Conservation (phyloP, 2,329 filamentous ascomycete genomes). For the Penicillium paneum region DNA sequence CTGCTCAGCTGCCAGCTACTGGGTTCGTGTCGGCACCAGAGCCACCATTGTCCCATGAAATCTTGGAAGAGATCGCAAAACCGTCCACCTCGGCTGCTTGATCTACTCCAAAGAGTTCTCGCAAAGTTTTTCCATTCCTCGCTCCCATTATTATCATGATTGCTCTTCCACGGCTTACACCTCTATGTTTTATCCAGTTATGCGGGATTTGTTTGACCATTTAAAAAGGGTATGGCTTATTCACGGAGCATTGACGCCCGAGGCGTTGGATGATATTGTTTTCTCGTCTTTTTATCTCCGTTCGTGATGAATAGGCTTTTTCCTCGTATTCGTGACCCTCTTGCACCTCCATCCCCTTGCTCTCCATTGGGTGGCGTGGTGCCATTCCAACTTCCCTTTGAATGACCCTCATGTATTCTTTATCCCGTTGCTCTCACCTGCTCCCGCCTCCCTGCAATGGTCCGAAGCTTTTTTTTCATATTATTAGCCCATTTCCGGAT, state of each 20-base stretch:
- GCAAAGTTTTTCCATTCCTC: background rate
- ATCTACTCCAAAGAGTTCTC: background rate
- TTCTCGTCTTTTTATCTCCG: background rate
- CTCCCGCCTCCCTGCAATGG: background rate
- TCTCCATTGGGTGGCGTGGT: background rate
- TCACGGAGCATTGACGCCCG: background rate
- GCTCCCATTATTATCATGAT: background rate
- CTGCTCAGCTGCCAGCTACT: background rate
- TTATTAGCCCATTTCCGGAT: conserved; percentile 2
- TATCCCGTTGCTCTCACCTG: background rate
- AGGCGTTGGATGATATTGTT: background rate
- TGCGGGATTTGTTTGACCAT: background rate
- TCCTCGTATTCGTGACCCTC: background rate
- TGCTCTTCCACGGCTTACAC: background rate
- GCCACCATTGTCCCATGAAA: background rate
- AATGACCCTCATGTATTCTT: conserved; percentile 7
- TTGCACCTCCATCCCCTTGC: background rate
- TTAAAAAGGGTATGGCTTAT: background rate
- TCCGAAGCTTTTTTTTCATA: background rate
- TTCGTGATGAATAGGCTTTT: background rate
- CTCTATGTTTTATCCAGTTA: background rate
- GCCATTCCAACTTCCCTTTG: background rate
- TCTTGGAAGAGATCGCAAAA: conserved; percentile 1
- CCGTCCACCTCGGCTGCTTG: background rate
- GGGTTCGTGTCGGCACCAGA: background rate